These are phyloP conservation scores for Wickerhamomyces canadensis DNA, from an alignment of 805 yeast genomes.

Conservation along the genomic window DNA sequence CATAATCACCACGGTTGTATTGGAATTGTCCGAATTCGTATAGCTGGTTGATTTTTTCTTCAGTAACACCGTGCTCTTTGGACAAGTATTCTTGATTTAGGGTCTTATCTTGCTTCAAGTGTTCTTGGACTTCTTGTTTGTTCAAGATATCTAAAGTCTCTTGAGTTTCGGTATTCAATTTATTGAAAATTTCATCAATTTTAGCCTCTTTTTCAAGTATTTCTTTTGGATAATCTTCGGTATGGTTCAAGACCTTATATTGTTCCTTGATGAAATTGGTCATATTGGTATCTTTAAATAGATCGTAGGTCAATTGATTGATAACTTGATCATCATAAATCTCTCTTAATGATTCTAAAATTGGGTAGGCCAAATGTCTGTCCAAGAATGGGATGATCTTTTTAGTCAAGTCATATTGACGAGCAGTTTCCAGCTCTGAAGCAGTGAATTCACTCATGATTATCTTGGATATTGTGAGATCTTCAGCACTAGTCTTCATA, in stretches of 20 bases:
- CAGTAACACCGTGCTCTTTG: constrained; percentile 39
- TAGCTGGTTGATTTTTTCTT: constrained; percentile 42
- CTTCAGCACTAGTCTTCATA: no score
- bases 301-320: constrained; percentile 42
- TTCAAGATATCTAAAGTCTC: constrained; percentile 41
- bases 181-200: constrained; percentile 32
- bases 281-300: constrained; percentile 56
- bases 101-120: constrained; percentile 50
- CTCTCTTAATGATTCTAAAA: constrained; percentile 42
- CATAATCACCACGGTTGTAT: constrained; percentile 59
- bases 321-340: constrained; percentile 41
- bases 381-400: constrained; percentile 55
- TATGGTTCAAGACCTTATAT: constrained; percentile 36
- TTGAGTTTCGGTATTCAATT: constrained; percentile 37
- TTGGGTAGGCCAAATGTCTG: constrained; percentile 51
- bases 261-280: constrained; percentile 41
- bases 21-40: constrained; percentile 58
- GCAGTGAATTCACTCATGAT: constrained; percentile 22
- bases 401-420: constrained; percentile 47
- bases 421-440: constrained; percentile 36
- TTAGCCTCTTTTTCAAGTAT: constrained; percentile 34
- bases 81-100: constrained; percentile 43
- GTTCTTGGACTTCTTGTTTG: constrained; percentile 45
- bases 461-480: background rate
- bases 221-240: constrained; percentile 35